phyloP scores from a whole-genome alignment of 805 yeast genomes.

The Teunomyces panamensis region DNA sequence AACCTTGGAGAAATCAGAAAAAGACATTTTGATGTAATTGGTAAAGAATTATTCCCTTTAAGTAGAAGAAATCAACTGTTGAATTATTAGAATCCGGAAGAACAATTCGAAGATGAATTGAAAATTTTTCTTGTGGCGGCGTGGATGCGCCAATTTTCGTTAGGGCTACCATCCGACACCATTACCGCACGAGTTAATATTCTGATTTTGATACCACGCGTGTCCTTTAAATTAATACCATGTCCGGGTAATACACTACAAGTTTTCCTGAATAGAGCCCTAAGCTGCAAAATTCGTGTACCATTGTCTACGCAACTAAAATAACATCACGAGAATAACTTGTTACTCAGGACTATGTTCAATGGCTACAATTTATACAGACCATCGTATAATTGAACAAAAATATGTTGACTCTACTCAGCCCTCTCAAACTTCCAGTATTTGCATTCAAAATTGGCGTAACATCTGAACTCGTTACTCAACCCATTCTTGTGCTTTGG shows the following conservation, averaged over 20 bases:
- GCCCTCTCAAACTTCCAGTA: slow-evolving; percentile 54
- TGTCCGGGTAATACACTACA: not conserved
- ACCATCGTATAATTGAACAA: not conserved
- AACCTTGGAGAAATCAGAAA: slow-evolving; percentile 76
- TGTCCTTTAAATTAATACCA: not conserved
- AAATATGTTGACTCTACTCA: too few species aligned
- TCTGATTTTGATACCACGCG: not conserved
- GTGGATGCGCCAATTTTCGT: not conserved
- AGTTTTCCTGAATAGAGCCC: not conserved
- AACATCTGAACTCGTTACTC: slow-evolving; percentile 85
- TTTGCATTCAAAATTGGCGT: slow-evolving; percentile 69
- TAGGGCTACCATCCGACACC: not conserved
- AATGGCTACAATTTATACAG: not conserved
- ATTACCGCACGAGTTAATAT: not conserved
- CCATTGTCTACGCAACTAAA: not conserved
- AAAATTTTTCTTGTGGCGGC: slow-evolving; percentile 1
- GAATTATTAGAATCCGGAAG: slow-evolving; percentile 3
- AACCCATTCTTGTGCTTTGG: slow-evolving; percentile 86
- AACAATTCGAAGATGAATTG: slow-evolving; percentile 1
- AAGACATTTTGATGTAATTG: slow-evolving; percentile 52
- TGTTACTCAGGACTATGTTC: not conserved
- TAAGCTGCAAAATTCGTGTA: not conserved
- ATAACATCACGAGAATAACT: too few species aligned
- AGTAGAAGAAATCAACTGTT: slow-evolving; percentile 4
- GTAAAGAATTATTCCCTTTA: slow-evolving; percentile 3